Base-by-base conservation (phyloP, 352 stramenopile species). In the Pythium vanterpoolii region DNA sequence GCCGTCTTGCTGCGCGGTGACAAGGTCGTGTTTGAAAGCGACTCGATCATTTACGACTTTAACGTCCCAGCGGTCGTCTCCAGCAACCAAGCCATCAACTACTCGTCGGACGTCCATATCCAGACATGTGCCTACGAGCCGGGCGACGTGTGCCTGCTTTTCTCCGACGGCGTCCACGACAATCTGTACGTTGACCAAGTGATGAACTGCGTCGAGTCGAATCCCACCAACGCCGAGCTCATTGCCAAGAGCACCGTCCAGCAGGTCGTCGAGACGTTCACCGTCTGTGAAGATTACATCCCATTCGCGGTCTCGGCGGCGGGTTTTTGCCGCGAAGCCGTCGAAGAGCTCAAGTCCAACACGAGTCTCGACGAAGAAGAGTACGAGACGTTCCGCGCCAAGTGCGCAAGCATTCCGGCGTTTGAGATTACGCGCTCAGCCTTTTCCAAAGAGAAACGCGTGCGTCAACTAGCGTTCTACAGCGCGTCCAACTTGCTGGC, bases 1-100 rank as follows among this genome's bases (percentile, higher is more conserved):
- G 93, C 83, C 63, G 80, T 93, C 24, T 66, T 95, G 11, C 69
- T 93, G 58, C 84, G 86, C 19, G 63, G 67, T 33, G 66, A 65
- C 56, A 71, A 65, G 44, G 72, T 95, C 48, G 74, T 93, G 47
- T 95, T 93, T 48, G 86, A 95, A 62, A 93, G 83, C 59, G 86
- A 95, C 66, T 92, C 86, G 19, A 91, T 93, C 55, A 89, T 95
- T 58, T 95, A 95, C 76, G 86, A 93, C 65, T 95, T 95, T 71
- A 95, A 95, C 61, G 86, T 95, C 19, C 86, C 86, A 0, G 86
- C 86, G 0, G 86, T 95, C 31, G 86, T 95, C 8, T 93, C 82
- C 16, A 95, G 78, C 61, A 90, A 93, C 65, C 77, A 92, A 58
- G 63, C 82, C 6, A 92, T 93, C 56, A 93, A 93, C 68, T 95